phyloP scores from a whole-genome alignment of 495 filamentous ascomycete species.

The Penicillium antarcticum region DNA sequence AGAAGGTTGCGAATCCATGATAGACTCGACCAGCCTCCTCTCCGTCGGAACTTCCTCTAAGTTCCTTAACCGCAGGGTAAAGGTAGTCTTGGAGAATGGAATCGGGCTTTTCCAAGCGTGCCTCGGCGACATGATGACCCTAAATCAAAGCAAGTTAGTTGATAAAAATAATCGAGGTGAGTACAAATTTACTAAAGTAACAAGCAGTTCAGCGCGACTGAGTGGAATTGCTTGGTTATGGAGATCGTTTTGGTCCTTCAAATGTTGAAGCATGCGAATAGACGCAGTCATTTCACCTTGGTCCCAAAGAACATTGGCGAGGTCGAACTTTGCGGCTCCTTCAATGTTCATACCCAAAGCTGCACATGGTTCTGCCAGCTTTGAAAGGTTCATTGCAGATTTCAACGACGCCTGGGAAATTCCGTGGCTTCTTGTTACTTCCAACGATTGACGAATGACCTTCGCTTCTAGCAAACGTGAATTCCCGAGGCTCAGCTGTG shows the following conservation, averaged over 20 bases:
- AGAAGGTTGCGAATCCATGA: slow-evolving; percentile 92
- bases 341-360: slow-evolving; percentile 70
- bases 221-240: slow-evolving; percentile 71
- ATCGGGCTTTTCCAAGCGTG: slow-evolving; percentile 88
- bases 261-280: slow-evolving; percentile 77
- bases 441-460: slow-evolving; percentile 67
- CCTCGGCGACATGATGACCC: slow-evolving; percentile 85
- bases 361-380: slow-evolving; percentile 64
- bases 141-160: slow-evolving; percentile 25
- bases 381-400: slow-evolving; percentile 73
- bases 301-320: slow-evolving; percentile 89
- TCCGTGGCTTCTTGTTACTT: slow-evolving; percentile 71
- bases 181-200: slow-evolving; percentile 63
- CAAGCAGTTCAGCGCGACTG: slow-evolving; percentile 75
- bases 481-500: slow-evolving; percentile 55
- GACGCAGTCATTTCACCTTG: slow-evolving; percentile 90
- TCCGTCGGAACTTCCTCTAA: slow-evolving; percentile 65
- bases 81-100: slow-evolving; percentile 83
- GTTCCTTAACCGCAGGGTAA: slow-evolving; percentile 73
- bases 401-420: slow-evolving; percentile 83
- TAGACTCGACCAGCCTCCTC: slow-evolving; percentile 82
- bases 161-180: background rate
- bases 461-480: slow-evolving; percentile 71
- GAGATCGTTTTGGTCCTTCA: slow-evolving; percentile 58
- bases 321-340: slow-evolving; percentile 70